Percentiles rank a stretch among this genome's conserved stretches.
Conservation (phyloP, 495 filamentous ascomycete species). For the Aspergillus avenaceus region DNA sequence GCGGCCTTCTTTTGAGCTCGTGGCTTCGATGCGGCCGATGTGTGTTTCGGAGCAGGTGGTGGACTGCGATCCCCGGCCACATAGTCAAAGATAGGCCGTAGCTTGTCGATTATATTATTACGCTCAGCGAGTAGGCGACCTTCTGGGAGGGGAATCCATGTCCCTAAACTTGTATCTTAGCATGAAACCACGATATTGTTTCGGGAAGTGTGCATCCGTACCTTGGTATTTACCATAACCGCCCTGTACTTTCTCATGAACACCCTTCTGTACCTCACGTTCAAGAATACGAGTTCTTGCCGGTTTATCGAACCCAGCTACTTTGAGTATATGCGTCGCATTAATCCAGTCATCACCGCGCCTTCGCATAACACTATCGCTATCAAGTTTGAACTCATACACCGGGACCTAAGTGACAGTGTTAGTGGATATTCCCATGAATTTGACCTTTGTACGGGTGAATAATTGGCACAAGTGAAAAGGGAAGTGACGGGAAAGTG, state of each 20-base stretch:
- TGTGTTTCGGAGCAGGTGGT: conserved; percentile 89
- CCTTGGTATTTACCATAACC: conserved; percentile 99
- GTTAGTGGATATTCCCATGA: background rate
- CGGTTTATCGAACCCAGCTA: conserved; percentile 80
- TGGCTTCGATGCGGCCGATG: conserved; percentile 62
- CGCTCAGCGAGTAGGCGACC: conserved; percentile 77
- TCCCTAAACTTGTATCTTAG: conserved; percentile 53
- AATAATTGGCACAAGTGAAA: background rate
- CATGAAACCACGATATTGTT: conserved; percentile 3
- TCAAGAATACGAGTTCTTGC: conserved; percentile 91
- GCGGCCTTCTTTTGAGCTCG: conserved; percentile 54
- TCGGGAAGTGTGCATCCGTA: conserved; percentile 20
- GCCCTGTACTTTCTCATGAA: conserved; percentile 96
- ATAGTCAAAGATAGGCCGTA: conserved; percentile 86
- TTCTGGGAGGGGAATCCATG: conserved; percentile 88
- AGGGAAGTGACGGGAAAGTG: background rate
- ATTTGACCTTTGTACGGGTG: background rate
- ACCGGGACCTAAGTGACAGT: conserved; percentile 68
- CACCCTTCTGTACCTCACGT: conserved; percentile 91
- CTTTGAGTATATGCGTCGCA: conserved; percentile 93
- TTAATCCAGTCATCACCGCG: conserved; percentile 88
- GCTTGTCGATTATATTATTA: conserved; percentile 76
- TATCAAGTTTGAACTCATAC: conserved; percentile 78
- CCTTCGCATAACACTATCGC: conserved; percentile 85
- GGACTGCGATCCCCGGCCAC: conserved; percentile 80